Percentiles rank a stretch among this genome's conserved stretches.
Evolutionary conservation across 2,329 filamentous ascomycete genomes (phyloP).

Genomic region (Colletotrichum noveboracense): DNA sequence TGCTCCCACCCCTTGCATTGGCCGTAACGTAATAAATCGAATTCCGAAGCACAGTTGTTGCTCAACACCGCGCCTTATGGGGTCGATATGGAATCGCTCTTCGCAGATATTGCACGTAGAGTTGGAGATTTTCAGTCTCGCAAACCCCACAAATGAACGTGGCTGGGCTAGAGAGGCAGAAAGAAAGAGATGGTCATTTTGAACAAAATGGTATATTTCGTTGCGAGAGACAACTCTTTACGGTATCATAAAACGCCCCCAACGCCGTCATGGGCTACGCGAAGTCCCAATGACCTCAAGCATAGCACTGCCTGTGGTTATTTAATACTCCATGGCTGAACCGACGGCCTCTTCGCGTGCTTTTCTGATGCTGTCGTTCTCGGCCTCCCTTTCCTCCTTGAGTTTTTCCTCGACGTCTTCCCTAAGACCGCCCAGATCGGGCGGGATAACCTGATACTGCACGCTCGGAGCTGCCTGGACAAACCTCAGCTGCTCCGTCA

Average conservation of each 20-base stretch:
- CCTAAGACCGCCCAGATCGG: slow-evolving; percentile 72
- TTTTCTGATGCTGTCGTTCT: slow-evolving; percentile 57
- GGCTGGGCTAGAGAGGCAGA: background rate
- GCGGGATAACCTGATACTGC: slow-evolving; percentile 81
- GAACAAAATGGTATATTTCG: background rate
- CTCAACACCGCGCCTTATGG: background rate
- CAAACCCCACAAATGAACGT: background rate
- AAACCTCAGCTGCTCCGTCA: slow-evolving; percentile 86
- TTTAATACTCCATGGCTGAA: slow-evolving; percentile 58
- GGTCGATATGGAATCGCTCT: background rate
- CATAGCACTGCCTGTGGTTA: background rate
- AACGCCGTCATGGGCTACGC: background rate
- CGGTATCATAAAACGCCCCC: background rate
- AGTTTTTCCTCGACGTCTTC: slow-evolving; percentile 73
- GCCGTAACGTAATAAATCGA: background rate
- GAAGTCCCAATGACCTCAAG: background rate
- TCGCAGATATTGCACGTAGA: background rate
- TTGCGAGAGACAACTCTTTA: background rate
- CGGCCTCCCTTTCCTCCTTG: slow-evolving; percentile 68
- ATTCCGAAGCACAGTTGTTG: background rate
- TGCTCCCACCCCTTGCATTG: background rate
- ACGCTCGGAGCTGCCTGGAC: slow-evolving; percentile 86
- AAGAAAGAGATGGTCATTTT: background rate
- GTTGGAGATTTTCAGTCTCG: background rate
- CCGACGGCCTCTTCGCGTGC: slow-evolving; percentile 63